A percentile compares a stretch with the other conserved stretches of the same genome.
Evolutionary conservation across 345 rosid genomes (phyloP).

Genomic region (Carallia brachiata): DNA sequence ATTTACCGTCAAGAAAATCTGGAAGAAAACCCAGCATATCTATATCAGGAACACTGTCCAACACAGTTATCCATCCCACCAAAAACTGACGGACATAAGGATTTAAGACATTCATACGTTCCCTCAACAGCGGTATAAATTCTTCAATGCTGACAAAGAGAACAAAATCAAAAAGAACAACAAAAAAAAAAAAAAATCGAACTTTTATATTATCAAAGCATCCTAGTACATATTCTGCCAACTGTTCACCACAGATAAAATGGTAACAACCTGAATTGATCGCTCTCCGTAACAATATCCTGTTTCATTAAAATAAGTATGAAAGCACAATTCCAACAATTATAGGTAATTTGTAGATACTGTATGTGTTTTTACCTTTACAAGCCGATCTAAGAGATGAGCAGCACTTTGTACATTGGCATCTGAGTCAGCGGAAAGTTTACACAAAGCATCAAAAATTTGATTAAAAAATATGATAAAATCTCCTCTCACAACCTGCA

Average conservation of each 20-base stretch:
- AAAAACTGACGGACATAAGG: slow-evolving; percentile 96
- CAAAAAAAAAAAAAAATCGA: slow-evolving; percentile 16
- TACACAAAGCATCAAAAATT: slow-evolving; percentile 95
- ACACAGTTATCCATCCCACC: slow-evolving; percentile 99
- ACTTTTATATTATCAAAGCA: slow-evolving; percentile 1
- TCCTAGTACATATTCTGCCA: not conserved
- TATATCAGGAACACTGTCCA: slow-evolving; percentile 99
- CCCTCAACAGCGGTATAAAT: slow-evolving; percentile 92
- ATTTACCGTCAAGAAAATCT: slow-evolving; percentile 97
- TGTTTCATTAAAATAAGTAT: slow-evolving; percentile 44
- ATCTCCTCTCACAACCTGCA: slow-evolving; percentile 98
- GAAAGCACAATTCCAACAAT: slow-evolving; percentile 12
- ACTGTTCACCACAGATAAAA: slow-evolving; percentile 4
- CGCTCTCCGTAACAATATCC: slow-evolving; percentile 99
- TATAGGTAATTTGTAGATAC: not conserved
- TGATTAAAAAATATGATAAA: slow-evolving; percentile 90
- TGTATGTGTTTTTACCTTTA: slow-evolving; percentile 53
- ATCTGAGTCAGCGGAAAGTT: slow-evolving; percentile 96
- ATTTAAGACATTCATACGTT: slow-evolving; percentile 93
- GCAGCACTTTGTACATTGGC: slow-evolving; percentile 98
- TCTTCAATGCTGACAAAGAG: slow-evolving; percentile 81
- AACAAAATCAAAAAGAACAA: slow-evolving; percentile 10
- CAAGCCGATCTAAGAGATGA: slow-evolving; percentile 96
- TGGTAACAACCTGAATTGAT: slow-evolving; percentile 84
- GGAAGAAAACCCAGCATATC: slow-evolving; percentile 99